Evolutionary conservation across 2,329 filamentous ascomycete species (phyloP).

Genomic region (Sarocladium strictum): DNA sequence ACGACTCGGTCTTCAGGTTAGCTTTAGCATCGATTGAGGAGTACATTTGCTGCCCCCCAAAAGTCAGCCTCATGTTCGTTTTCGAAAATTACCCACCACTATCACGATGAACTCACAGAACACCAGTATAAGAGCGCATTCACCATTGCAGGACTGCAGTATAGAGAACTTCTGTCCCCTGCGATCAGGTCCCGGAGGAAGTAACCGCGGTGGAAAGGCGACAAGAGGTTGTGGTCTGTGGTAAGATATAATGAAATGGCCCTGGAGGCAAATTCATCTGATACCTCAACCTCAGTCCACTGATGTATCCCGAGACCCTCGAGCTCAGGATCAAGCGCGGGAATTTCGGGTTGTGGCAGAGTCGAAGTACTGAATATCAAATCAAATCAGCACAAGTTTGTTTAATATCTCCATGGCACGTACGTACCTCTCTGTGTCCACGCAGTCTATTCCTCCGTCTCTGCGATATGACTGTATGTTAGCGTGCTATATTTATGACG

Average conservation of each 20-base stretch:
- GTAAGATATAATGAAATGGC: conserved; percentile 30
- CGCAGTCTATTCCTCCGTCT: not conserved
- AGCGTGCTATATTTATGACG: not conserved
- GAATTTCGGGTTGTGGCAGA: not conserved
- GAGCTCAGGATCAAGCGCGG: conserved; percentile 21
- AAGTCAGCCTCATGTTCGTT: not conserved
- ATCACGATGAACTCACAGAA: conserved; percentile 21
- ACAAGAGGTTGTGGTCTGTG: conserved; percentile 32
- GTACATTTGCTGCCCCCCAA: conserved; percentile 27
- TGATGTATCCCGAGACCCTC: conserved; percentile 21
- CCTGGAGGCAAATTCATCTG: conserved; percentile 22
- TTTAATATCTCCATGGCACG: not conserved
- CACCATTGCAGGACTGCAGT: conserved; percentile 27
- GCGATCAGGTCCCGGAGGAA: conserved; percentile 29
- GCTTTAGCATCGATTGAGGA: conserved; percentile 21
- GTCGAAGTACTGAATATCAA: not conserved
- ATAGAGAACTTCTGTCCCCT: conserved; percentile 8
- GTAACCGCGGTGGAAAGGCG: conserved; percentile 26
- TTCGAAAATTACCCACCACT: no score
- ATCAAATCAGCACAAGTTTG: not conserved
- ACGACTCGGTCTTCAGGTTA: conserved; percentile 13
- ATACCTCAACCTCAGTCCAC: conserved; percentile 28
- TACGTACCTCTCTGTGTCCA: not conserved
- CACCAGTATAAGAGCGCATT: conserved; percentile 27
- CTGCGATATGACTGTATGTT: not conserved